Conservation (phyloP, 1,284 basidiomycete species). For the Ceratobasidium theobromae region DNA sequence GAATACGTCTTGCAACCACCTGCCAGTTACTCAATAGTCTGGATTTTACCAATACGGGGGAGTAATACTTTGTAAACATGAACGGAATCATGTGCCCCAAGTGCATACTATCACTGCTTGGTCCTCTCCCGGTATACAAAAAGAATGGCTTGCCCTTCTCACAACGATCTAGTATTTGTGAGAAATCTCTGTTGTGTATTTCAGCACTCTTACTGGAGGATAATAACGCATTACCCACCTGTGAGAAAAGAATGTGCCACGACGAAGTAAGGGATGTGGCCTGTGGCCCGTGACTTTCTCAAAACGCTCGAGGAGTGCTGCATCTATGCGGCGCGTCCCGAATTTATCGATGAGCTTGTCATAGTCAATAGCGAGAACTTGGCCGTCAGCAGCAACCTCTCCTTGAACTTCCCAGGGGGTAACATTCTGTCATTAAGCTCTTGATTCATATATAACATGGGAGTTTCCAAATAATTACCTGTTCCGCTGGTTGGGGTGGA, state of each 20-base stretch:
- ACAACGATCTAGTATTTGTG: constrained; percentile 91
- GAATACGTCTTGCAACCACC: constrained; percentile 97
- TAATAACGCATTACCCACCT: constrained; percentile 56
- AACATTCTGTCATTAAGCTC: constrained; percentile 47
- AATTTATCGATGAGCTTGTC: constrained; percentile 95
- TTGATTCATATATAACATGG: not conserved
- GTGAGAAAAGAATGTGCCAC: constrained; percentile 98
- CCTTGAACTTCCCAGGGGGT: constrained; percentile 99
- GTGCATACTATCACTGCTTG: constrained; percentile 97
- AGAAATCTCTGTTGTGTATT: constrained; percentile 70
- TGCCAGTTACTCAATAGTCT: constrained; percentile 41
- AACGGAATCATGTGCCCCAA: constrained; percentile 98
- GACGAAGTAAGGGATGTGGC: constrained; percentile 87
- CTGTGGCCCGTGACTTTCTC: constrained; percentile 87
- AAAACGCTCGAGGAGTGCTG: constrained; percentile 82
- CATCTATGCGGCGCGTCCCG: constrained; percentile 82
- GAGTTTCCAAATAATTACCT: not conserved
- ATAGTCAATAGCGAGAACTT: constrained; percentile 91
- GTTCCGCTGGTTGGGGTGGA: constrained; percentile 21
- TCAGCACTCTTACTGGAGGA: constrained; percentile 1
- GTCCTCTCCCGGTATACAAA: constrained; percentile 96
- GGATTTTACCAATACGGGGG: not conserved
- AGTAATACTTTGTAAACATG: constrained; percentile 89
- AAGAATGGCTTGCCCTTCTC: constrained; percentile 98
- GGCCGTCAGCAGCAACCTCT: constrained; percentile 84